phyloP scores from a whole-genome alignment of 2,329 filamentous ascomycete species.

The Dactylellina leptospora region DNA sequence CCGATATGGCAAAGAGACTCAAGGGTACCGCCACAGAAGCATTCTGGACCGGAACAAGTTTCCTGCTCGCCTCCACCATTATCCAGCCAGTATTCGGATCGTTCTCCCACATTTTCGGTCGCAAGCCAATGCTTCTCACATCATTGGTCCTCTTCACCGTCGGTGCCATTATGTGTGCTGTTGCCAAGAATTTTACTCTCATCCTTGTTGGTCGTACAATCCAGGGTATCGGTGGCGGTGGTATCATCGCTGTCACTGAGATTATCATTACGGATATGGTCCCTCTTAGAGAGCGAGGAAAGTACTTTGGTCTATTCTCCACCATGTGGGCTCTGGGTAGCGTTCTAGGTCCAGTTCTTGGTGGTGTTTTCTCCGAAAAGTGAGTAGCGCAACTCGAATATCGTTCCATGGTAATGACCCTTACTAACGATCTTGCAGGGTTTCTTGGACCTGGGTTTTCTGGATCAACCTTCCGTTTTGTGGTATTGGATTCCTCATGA shows the following conservation, averaged over 20 bases:
- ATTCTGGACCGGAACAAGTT: constrained; percentile 77
- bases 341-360: constrained; percentile 65
- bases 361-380: constrained; percentile 67
- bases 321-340: constrained; percentile 68
- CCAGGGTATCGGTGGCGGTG: constrained; percentile 66
- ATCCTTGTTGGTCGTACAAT: constrained; percentile 61
- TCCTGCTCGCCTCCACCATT: constrained; percentile 72
- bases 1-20: constrained; percentile 66
- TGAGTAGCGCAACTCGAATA: background rate
- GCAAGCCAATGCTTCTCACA: constrained; percentile 59
- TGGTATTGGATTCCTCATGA: constrained; percentile 63
- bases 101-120: constrained; percentile 62
- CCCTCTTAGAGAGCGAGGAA: constrained; percentile 62
- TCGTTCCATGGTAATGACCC: background rate
- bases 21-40: constrained; percentile 68
- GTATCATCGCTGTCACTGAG: constrained; percentile 64
- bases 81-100: constrained; percentile 65
- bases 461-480: constrained; percentile 71
- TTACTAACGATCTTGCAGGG: constrained; percentile 50
- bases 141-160: constrained; percentile 60
- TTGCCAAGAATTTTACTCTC: constrained; percentile 60
- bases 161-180: constrained; percentile 60
- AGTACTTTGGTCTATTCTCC: constrained; percentile 61
- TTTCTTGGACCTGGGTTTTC: constrained; percentile 71
- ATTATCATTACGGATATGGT: constrained; percentile 64